Percentiles rank a stretch among this genome's conserved stretches.
phyloP scores from a whole-genome alignment of 257 asterid genomes.

The Fraxinus quadrangulata region DNA sequence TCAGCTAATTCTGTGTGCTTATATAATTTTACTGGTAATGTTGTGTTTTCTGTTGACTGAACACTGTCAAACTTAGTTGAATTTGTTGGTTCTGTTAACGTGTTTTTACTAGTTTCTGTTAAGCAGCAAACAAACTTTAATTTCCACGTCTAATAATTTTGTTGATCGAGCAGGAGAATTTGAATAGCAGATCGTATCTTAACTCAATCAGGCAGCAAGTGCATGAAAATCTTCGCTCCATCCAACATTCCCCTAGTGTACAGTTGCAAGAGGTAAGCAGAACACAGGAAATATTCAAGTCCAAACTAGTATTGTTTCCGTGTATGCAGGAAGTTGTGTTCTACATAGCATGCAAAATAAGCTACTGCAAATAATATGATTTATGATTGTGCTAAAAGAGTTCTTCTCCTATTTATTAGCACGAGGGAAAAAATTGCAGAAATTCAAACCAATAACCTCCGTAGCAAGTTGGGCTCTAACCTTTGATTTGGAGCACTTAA shows the following conservation, averaged over 20 bases:
- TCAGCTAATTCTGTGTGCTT: constrained; percentile 21
- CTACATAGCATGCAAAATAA: constrained; percentile 3
- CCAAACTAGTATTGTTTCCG: constrained; percentile 11
- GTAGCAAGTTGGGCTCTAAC: background rate
- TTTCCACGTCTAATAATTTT: constrained; percentile 14
- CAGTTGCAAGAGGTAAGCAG: constrained; percentile 94
- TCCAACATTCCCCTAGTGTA: constrained; percentile 97
- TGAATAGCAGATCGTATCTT: constrained; percentile 91
- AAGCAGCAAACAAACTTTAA: constrained; percentile 6
- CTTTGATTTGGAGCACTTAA: background rate
- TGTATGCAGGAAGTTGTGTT: constrained; percentile 5
- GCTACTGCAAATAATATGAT: background rate
- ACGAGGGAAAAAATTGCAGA: background rate
- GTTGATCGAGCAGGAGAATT: constrained; percentile 77
- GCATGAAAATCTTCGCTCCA: constrained; percentile 80
- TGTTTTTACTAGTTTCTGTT: constrained; percentile 1
- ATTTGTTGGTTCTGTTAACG: background rate
- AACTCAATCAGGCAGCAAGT: constrained; percentile 84
- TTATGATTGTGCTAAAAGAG: background rate
- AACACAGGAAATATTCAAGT: constrained; percentile 13
- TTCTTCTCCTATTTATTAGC: background rate
- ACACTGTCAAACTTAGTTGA: background rate
- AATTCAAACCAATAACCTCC: background rate
- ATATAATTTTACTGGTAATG: background rate
- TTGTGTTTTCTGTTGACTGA: constrained; percentile 20